These are phyloP conservation scores for Pythium rhizo-oryzae DNA, from an alignment of 352 stramenopile genomes.

Conservation along the genomic window DNA sequence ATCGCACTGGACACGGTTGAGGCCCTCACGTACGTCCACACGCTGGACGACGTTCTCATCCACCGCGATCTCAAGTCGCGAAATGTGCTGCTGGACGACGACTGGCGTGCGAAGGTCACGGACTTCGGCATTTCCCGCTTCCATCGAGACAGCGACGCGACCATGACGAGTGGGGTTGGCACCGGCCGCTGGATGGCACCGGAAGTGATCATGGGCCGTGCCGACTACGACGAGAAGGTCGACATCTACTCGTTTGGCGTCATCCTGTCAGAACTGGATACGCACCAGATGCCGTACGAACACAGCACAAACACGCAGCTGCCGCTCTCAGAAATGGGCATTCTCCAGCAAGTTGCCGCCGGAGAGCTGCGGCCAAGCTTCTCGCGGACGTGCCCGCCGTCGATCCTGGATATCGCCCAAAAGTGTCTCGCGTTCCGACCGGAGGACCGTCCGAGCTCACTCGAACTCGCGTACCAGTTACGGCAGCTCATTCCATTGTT, in stretches of 20 bases:
- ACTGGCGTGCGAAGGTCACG: conserved; percentile 36
- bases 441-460: conserved; percentile 18
- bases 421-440: conserved; percentile 31
- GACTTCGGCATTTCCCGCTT: conserved; percentile 38
- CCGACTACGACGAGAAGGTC: conserved; percentile 33
- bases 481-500: conserved; percentile 27
- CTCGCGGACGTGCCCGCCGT: conserved; percentile 21
- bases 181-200: conserved; percentile 42
- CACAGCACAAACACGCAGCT: not conserved
- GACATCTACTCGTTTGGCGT: conserved; percentile 49
- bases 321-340: conserved; percentile 21
- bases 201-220: conserved; percentile 36
- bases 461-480: conserved; percentile 22
- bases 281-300: conserved; percentile 26
- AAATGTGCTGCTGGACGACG: conserved; percentile 38
- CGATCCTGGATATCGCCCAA: conserved; percentile 27
- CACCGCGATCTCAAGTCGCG: conserved; percentile 42
- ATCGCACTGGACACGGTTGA: conserved; percentile 40
- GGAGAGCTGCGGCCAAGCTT: conserved; percentile 30
- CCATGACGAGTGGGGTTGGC: conserved; percentile 33
- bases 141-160: conserved; percentile 31
- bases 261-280: conserved; percentile 29
- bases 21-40: conserved; percentile 36
- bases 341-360: conserved; percentile 27
- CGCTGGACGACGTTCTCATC: conserved; percentile 33